Evolutionary conservation across 352 stramenopile genomes (phyloP), one percentile per base, ranked within the genome.

Genomic region (Halophytophthora polymorphica): DNA sequence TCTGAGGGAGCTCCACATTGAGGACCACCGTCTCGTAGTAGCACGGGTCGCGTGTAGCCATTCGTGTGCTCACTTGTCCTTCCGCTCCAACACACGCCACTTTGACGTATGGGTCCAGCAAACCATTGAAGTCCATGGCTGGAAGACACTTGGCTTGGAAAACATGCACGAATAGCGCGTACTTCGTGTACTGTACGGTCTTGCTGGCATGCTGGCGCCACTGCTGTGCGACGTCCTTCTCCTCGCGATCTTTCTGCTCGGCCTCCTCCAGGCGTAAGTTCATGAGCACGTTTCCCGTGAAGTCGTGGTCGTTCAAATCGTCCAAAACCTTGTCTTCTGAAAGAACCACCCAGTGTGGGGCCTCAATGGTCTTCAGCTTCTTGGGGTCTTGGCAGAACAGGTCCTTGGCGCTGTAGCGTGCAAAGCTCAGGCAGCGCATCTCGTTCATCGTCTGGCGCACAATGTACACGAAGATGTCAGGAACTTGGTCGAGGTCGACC

Each of bases 21-120:
- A 97, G 58, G 6, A 70, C 58, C 11, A 94, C 62, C 1, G 83
- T 95, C 53, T 95, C 81, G 52, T 96, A 97, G 43, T 75, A 97
- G 35, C 73, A 79, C 19, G 88, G 88, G 35, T 93, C 83, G 19
- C 77, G 70, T 2, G 86, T 96, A 43, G 66, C 73, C 49, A 75
- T 72, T 1, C 73, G 68, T 22, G 64, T 86, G 39, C 65, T 77
- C 15, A 86, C 76, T 42, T 90, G 73, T 6, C 69, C 60, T 36
- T 90, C 73, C 15, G 77, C 62, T n/a, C 86, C 83, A 14, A 74
- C 81, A 37, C 86, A 95, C n/a, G 66, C 73, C n/a, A 92, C 67
- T 45, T 91, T 90, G 17, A 95, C 73, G 59, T 93, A 95, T 3
- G 86, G 82, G 31, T 95, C 83, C 15, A 93, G 46, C 0, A 88